Evolutionary conservation across 768 basidiomycete species (phyloP), one percentile per base, ranked within the genome.

Genomic region (Cubamyces lactineus): DNA sequence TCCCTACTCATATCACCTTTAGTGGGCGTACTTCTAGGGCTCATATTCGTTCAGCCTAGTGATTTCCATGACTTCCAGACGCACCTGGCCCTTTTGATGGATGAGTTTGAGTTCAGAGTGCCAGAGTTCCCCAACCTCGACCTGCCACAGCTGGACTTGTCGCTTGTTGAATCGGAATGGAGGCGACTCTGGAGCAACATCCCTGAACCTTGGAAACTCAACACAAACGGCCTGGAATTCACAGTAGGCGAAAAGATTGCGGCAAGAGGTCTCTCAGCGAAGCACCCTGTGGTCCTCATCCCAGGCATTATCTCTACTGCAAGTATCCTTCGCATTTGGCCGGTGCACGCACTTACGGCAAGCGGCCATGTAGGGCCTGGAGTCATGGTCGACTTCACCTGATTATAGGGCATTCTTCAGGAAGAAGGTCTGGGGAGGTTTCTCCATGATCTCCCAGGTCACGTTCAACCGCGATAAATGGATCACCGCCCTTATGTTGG

Each of bases 291-390:
- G 13, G 81, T 96, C 2, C 77, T 97, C n/a, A 83, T 96, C 24
- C 94, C 95, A 5, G 94, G 94, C 1, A 88, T 96, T 53, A 86
- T 96, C 40, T 94, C 92, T 1, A 96, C 94, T 0, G 91, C 90
- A 62, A 55, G 84, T 73, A 23, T 16, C 28, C 49, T 57, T 23
- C 48, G n/a, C 50, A 54, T 40, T 3, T 40, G 11, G 7, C 17
- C 8, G 11, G 16, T 24, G 16, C 23, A 49, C 2, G 19, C 19
- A 11, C n/a, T 51, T 15, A 26, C 30, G 5, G 34, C 26, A 11
- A 8, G 13, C 41, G 51, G n/a, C 54, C 24, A 23, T 26, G 6
- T 62, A 92, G 85, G 88, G 91, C 5, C 77, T 98, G 61, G 96
- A 98, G 71, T 94, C 92, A 7, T 99, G 97, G 96, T 89, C 92